Evolutionary conservation across 257 asterid genomes (phyloP).

Genomic region (Paraleonurus japonicus): DNA sequence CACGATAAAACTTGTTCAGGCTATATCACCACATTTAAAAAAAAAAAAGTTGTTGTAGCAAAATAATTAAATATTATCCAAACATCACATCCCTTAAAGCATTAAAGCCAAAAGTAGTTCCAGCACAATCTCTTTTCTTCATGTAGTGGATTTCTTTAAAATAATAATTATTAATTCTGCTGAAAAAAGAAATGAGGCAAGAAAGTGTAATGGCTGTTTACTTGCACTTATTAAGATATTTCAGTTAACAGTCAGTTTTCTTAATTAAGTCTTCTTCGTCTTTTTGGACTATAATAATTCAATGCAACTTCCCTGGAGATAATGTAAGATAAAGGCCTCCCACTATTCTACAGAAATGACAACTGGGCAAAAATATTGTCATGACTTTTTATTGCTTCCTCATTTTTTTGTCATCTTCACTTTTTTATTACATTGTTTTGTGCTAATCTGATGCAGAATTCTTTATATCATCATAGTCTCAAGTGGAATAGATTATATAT

Average conservation of each 20-base stretch:
- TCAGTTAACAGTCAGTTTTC: conserved; percentile 16
- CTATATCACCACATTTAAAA: too few relatives aligned
- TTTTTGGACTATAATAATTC: conserved; percentile 13
- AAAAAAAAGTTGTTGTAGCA: background rate
- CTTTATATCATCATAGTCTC: conserved; percentile 21
- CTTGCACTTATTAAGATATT: conserved; percentile 27
- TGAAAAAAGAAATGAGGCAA: conserved; percentile 19
- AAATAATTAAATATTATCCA: background rate
- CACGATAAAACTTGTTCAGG: too few relatives aligned
- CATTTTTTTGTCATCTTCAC: conserved; percentile 39
- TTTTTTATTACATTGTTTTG: conserved; percentile 29
- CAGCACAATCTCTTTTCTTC: conserved; percentile 27
- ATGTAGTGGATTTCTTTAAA: conserved; percentile 28
- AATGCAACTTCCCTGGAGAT: conserved; percentile 41
- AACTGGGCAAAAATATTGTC: conserved; percentile 22
- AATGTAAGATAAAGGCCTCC: conserved; percentile 33
- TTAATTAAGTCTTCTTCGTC: background rate
- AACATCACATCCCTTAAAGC: conserved; percentile 23
- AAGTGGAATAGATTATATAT: background rate
- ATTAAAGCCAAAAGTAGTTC: conserved; percentile 32
- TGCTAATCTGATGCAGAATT: conserved; percentile 61
- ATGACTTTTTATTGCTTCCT: conserved; percentile 3
- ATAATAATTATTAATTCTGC: background rate
- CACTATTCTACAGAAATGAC: conserved; percentile 33
- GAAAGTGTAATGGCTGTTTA: conserved; percentile 15